Conservation (phyloP, 257 asterid genomes). For the Ligustrum vulgare region DNA sequence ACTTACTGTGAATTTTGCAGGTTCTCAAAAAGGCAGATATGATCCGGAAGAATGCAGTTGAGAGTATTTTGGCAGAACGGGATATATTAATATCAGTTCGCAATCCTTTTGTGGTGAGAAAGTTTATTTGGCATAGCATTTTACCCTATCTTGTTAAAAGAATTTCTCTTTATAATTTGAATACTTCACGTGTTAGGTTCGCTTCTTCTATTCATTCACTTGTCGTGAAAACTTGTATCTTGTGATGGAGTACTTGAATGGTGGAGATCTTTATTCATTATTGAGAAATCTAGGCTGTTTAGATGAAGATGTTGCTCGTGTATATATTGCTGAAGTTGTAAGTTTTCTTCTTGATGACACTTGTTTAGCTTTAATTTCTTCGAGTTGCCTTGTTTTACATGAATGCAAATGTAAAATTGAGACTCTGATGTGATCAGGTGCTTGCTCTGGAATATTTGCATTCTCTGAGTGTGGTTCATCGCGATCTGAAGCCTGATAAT, state of each 20-base stretch:
- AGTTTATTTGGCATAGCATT: constrained; percentile 28
- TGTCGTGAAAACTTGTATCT: constrained; percentile 98
- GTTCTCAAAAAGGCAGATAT: constrained; percentile 97
- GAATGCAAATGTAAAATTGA: constrained; percentile 23
- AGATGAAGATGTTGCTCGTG: constrained; percentile 97
- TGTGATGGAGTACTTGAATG: constrained; percentile 99
- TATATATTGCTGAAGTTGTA: constrained; percentile 98
- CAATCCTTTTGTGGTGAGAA: constrained; percentile 99
- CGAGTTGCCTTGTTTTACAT: constrained; percentile 10
- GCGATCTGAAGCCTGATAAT: constrained; percentile 98
- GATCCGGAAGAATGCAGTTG: constrained; percentile 98
- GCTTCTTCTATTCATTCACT: constrained; percentile 97
- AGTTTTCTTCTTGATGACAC: constrained; percentile 37
- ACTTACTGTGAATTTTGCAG: constrained; percentile 40
- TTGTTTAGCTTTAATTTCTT: constrained; percentile 17
- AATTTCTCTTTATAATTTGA: constrained; percentile 30
- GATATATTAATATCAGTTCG: constrained; percentile 96
- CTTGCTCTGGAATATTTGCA: constrained; percentile 99
- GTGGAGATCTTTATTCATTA: constrained; percentile 96
- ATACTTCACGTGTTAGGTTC: constrained; percentile 55
- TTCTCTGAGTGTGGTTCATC: constrained; percentile 93
- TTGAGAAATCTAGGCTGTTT: constrained; percentile 97
- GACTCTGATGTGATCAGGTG: constrained; percentile 52
- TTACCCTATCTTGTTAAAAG: constrained; percentile 20
- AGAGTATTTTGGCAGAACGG: constrained; percentile 98